Evolutionary conservation across 768 basidiomycete genomes (phyloP).

Genomic region (Amanita jacksonii): DNA sequence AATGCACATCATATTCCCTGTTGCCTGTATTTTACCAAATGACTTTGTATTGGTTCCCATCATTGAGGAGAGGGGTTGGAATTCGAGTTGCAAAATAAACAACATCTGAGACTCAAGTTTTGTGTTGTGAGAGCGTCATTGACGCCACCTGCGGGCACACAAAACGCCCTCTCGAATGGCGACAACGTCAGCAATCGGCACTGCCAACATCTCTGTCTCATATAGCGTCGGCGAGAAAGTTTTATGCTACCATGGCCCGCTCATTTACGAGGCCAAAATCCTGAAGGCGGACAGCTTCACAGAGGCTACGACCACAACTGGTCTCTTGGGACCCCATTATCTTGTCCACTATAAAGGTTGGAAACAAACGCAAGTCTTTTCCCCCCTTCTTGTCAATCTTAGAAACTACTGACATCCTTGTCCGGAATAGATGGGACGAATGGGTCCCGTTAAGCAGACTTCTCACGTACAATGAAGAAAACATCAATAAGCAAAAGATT

Average conservation of each 20-base stretch:
- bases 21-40: too few species aligned
- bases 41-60: too few species aligned
- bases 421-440: conserved; percentile 86
- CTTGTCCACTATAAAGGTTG: conserved; percentile 99
- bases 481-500: conserved; percentile 67
- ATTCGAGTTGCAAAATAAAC: too few species aligned
- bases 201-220: conserved; percentile 10
- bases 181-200: conserved; percentile 16
- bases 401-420: neutral
- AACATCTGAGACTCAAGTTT: too few species aligned
- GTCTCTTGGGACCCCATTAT: conserved; percentile 69
- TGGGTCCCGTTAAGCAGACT: conserved; percentile 82
- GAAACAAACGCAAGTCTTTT: conserved; percentile 79
- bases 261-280: conserved; percentile 96
- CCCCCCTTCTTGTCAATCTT: conserved; percentile 3
- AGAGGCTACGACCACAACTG: conserved; percentile 49
- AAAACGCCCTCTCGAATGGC: conserved; percentile 2
- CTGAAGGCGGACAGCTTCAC: conserved; percentile 57
- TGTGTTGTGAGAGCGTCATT: too few species aligned
- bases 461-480: conserved; percentile 77
- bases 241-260: conserved; percentile 89
- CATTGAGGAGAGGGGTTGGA: too few species aligned
- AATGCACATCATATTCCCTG: too few species aligned
- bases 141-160: neutral
- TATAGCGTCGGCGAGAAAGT: conserved; percentile 68